phyloP scores from a whole-genome alignment of 164 flowering plant genomes.

The Chimonanthus salicifolius region DNA sequence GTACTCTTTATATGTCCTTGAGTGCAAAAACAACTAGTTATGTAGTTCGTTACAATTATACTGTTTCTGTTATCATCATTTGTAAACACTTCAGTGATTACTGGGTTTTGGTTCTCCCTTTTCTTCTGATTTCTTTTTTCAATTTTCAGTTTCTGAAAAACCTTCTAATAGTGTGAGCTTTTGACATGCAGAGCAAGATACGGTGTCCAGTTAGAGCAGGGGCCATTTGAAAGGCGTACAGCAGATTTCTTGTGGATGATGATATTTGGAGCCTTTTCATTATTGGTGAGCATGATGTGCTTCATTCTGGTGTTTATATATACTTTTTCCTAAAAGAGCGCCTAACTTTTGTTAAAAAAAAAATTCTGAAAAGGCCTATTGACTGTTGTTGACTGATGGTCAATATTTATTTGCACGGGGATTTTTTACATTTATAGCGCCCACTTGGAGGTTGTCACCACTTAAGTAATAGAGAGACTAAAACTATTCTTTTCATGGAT shows the following conservation, averaged over 20 bases:
- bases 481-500: too few relatives aligned
- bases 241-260: slow-evolving; percentile 99
- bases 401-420: too few relatives aligned
- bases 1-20: neutral
- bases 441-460: too few relatives aligned
- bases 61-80: neutral
- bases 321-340: neutral
- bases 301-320: neutral
- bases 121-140: neutral
- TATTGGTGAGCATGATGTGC: slow-evolving; percentile 50
- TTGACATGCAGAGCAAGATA: slow-evolving; percentile 67
- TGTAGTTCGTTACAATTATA: neutral
- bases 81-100: neutral
- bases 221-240: slow-evolving; percentile 80
- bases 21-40: neutral
- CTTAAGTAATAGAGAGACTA: too few relatives aligned
- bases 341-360: too few relatives aligned
- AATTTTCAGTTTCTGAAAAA: neutral
- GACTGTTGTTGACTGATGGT: too few relatives aligned
- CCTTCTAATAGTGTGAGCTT: slow-evolving; percentile 3
- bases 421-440: too few relatives aligned
- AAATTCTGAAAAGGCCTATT: too few relatives aligned
- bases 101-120: neutral
- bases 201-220: slow-evolving; percentile 88
- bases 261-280: slow-evolving; percentile 69